Evolutionary conservation across 1,284 basidiomycete species (phyloP).

Genomic region (Heterobasidion parviporum): DNA sequence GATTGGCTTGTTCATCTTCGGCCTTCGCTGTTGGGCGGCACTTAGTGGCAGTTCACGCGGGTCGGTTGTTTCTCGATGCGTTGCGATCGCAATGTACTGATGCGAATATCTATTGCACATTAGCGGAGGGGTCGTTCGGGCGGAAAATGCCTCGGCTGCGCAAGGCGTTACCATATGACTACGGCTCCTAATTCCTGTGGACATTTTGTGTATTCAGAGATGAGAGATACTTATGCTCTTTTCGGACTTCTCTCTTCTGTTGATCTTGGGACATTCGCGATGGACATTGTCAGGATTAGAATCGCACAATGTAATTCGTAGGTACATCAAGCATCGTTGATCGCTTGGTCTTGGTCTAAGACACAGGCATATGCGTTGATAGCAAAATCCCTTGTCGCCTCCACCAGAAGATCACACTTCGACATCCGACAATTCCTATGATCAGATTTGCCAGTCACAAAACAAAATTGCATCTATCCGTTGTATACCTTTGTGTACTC

Average conservation of each 20-base stretch:
- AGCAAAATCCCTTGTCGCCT: too few relatives aligned
- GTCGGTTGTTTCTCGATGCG: background rate
- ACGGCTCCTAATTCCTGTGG: background rate
- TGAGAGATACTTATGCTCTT: background rate
- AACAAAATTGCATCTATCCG: too few relatives aligned
- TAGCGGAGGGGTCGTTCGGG: constrained; percentile 45
- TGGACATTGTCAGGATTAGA: background rate
- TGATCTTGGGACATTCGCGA: background rate
- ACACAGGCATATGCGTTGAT: constrained; percentile 2
- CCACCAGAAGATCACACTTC: too few relatives aligned
- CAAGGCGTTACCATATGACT: constrained; percentile 13
- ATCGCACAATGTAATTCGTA: background rate
- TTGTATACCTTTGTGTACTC: too few relatives aligned
- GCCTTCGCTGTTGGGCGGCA: constrained; percentile 15
- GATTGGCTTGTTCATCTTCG: constrained; percentile 5
- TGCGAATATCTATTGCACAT: constrained; percentile 12
- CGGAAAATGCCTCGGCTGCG: constrained; percentile 40
- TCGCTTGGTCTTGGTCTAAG: constrained; percentile 5
- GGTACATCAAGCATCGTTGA: too few relatives aligned
- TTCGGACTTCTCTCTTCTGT: background rate
- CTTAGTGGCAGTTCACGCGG: constrained; percentile 7
- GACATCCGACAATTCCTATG: too few relatives aligned
- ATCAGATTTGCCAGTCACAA: too few relatives aligned
- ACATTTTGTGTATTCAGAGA: constrained; percentile 9
- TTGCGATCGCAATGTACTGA: constrained; percentile 2